These are phyloP conservation scores for Auricularia heimuer DNA, from an alignment of 768 basidiomycete genomes.

Conservation along the genomic window DNA sequence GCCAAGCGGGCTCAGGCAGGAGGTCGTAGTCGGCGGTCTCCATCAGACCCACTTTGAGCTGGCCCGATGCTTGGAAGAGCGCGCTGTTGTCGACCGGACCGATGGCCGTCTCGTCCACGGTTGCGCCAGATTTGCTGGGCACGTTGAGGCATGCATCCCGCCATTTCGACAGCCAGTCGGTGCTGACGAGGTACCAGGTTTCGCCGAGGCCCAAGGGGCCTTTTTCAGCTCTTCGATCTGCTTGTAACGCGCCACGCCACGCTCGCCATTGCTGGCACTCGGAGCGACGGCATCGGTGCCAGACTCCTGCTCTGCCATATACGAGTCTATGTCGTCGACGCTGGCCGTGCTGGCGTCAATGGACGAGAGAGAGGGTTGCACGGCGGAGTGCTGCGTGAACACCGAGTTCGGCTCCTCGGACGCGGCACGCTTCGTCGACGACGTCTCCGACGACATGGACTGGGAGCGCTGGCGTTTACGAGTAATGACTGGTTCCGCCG, in stretches of 20 bases:
- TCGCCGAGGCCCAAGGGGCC: slow-evolving; percentile 51
- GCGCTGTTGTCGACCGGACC: slow-evolving; percentile 68
- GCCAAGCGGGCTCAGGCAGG: slow-evolving; percentile 66
- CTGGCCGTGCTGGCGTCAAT: slow-evolving; percentile 14
- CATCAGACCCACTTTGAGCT: slow-evolving; percentile 32
- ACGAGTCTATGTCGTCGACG: slow-evolving; percentile 50
- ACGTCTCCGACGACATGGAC: slow-evolving; percentile 17
- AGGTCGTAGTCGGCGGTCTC: slow-evolving; percentile 69
- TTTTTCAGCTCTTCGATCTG: slow-evolving; percentile 38
- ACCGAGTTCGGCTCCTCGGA: slow-evolving; percentile 43
- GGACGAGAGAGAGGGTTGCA: background rate
- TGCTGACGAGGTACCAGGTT: slow-evolving; percentile 68
- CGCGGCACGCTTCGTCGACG: slow-evolving; percentile 67
- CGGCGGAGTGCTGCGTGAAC: background rate
- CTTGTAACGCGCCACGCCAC: slow-evolving; percentile 23
- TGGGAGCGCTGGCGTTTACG: slow-evolving; percentile 23
- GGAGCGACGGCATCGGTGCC: no score
- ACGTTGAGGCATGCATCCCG: slow-evolving; percentile 55
- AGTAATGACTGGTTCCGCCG: background rate
- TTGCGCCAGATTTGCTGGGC: background rate
- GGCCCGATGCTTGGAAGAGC: slow-evolving; percentile 46
- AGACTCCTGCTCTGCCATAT: slow-evolving; percentile 26
- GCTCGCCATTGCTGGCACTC: slow-evolving; percentile 7
- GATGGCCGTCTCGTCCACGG: slow-evolving; percentile 27
- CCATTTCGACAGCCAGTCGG: slow-evolving; percentile 70